Evolutionary conservation across 1,284 basidiomycete genomes (phyloP), one percentile per base, ranked within the genome.

Genomic region (Ganoderma lingzhi): DNA sequence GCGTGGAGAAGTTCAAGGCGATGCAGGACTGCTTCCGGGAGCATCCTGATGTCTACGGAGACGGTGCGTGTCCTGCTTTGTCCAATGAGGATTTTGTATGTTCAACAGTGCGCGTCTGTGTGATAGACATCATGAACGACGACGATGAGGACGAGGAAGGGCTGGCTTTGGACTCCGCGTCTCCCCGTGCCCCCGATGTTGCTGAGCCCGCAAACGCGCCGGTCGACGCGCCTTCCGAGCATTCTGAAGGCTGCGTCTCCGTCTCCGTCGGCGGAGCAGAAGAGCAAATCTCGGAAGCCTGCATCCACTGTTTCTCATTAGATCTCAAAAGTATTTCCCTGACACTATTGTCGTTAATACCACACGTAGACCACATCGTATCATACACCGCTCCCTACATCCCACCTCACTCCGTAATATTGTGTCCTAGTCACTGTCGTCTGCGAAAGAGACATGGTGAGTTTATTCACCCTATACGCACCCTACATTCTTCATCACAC

Each of bases 11-110:
- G 84, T 99, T 99, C 88, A 94, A 96, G 84, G 90, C 84, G 23
- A 99, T 99, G 97, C 97, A 99, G 82, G 92, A 94, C 73, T 99
- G 97, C 86, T 99, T 99, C 87, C 90, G 96, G 76, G 91, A 90
- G 75, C 95, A 99, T 82, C 98, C 97, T 0, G 97, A 99, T 44
- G 87, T 96, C 44, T 99, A 99, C 80, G 96, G 93, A 37, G 95
- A 96, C 77, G 97, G 96, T 96, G 78, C 68, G 88, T 80, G 14
- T 42, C 56, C 12, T 41, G 56, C 17, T n/a, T 19, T 6, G 8
- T 61, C 10, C 61, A 6, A 23, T 30, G 10, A 32, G 3, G 17
- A 17, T 32, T 2, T 42, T 53, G 42, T 35, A 3, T 45, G 8
- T 35, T 61, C 48, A 45, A 65, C 37, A 15, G 32, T n/a, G 48